Evolutionary conservation across 2,329 filamentous ascomycete genomes (phyloP).

Genomic region (Paraconiothyrium brasiliense): DNA sequence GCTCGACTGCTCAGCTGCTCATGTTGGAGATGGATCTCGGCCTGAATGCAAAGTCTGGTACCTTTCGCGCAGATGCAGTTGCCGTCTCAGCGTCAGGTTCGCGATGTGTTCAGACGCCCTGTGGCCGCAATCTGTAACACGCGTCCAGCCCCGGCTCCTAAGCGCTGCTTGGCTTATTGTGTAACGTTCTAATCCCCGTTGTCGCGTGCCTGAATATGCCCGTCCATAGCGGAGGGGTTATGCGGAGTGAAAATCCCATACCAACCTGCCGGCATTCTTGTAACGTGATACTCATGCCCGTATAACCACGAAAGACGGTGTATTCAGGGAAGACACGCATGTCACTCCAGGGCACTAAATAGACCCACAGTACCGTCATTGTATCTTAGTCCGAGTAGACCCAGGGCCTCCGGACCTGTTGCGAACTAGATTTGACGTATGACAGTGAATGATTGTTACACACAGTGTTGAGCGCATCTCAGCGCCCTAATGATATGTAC

Average conservation of each 20-base stretch:
- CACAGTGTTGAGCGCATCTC: neutral
- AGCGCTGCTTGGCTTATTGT: conserved; percentile 11
- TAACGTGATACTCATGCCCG: too few relatives aligned
- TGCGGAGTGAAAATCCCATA: neutral
- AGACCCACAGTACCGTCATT: too few relatives aligned
- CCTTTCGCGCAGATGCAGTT: conserved; percentile 1
- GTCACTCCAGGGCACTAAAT: too few relatives aligned
- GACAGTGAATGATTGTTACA: neutral
- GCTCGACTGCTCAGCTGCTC: conserved; percentile 5
- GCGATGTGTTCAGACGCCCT: conserved; percentile 3
- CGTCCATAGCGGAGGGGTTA: neutral
- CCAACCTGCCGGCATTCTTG: neutral
- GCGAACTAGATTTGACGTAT: neutral
- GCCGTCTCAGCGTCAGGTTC: conserved; percentile 1
- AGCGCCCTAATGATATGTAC: conserved; percentile 4
- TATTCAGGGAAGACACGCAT: too few relatives aligned
- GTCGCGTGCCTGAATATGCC: conserved; percentile 11
- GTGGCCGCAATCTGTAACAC: conserved; percentile 14
- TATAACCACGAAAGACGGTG: too few relatives aligned
- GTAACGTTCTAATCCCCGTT: conserved; percentile 15
- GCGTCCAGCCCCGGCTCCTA: neutral
- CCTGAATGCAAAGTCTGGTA: neutral
- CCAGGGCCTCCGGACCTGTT: too few relatives aligned
- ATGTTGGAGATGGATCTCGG: neutral
- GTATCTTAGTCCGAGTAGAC: too few relatives aligned